A percentile compares a stretch with the other conserved stretches of the same genome.
phyloP scores from a whole-genome alignment of 1,284 basidiomycete species.

The Leccinum solheimii region DNA sequence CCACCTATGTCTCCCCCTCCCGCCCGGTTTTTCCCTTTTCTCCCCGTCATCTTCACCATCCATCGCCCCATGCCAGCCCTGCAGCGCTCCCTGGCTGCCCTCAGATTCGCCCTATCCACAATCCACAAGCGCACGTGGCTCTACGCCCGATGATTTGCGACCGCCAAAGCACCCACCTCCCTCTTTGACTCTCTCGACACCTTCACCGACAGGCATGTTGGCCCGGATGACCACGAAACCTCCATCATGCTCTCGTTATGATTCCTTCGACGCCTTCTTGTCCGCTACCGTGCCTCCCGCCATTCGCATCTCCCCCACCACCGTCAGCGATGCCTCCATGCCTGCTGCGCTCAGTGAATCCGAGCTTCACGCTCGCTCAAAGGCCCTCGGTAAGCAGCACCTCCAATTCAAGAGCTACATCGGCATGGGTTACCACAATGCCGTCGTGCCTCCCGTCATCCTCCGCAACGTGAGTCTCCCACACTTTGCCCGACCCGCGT shows the following conservation, averaged over 20 bases:
- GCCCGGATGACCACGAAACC: constrained; percentile 78
- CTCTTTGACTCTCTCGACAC: constrained; percentile 84
- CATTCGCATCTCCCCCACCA: constrained; percentile 68
- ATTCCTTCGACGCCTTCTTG: constrained; percentile 86
- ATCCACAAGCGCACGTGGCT: constrained; percentile 21
- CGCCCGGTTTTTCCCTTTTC: constrained; percentile 22
- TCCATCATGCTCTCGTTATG: constrained; percentile 82
- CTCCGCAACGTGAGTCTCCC: constrained; percentile 75
- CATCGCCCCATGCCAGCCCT: constrained; percentile 42
- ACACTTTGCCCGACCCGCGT: constrained; percentile 1
- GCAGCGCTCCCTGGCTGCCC: constrained; percentile 44
- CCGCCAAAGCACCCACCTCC: constrained; percentile 56
- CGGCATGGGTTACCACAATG: constrained; percentile 97
- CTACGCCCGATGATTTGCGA: constrained; percentile 49
- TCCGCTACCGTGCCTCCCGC: constrained; percentile 75
- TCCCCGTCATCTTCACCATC: constrained; percentile 4
- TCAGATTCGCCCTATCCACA: constrained; percentile 32
- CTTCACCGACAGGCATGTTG: constrained; percentile 87
- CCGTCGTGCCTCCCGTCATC: constrained; percentile 91
- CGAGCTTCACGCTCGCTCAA: constrained; percentile 78
- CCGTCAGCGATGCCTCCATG: constrained; percentile 69
- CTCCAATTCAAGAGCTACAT: constrained; percentile 90
- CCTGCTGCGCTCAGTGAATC: constrained; percentile 80
- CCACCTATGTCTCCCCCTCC: constrained; percentile 24
- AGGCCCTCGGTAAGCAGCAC: constrained; percentile 78